Evolutionary conservation across 2,329 filamentous ascomycete genomes (phyloP).

Genomic region (Rutstroemia sp.): DNA sequence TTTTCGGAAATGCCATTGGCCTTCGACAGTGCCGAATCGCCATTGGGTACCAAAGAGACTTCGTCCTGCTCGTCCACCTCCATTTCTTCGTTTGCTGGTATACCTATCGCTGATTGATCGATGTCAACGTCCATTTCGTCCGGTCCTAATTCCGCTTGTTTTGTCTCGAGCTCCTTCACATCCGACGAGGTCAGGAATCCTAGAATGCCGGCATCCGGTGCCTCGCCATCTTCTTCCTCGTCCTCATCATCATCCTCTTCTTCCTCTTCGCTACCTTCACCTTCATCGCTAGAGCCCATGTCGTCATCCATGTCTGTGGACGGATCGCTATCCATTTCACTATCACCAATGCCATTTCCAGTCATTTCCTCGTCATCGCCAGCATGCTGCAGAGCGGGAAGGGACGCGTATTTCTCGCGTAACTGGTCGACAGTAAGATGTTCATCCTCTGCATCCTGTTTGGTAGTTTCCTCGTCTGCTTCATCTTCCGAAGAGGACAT

Average conservation of each 20-base stretch:
- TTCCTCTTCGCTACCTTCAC: slow-evolving; percentile 47
- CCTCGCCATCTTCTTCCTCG: slow-evolving; percentile 28
- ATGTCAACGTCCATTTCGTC: slow-evolving; percentile 9
- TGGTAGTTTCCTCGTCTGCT: slow-evolving; percentile 40
- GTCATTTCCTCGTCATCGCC: slow-evolving; percentile 28
- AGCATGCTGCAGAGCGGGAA: slow-evolving; percentile 38
- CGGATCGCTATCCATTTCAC: slow-evolving; percentile 22
- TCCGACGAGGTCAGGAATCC: slow-evolving; percentile 29
- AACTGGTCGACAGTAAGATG: slow-evolving; percentile 62
- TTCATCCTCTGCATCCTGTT: slow-evolving; percentile 50
- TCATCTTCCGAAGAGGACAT: slow-evolving; percentile 60
- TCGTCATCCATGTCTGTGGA: slow-evolving; percentile 16
- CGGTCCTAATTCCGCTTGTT: slow-evolving; percentile 10
- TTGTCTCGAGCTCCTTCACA: slow-evolving; percentile 28
- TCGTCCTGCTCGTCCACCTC: slow-evolving; percentile 21
- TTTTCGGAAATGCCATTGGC: neutral
- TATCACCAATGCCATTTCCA: slow-evolving; percentile 22
- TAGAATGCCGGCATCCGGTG: slow-evolving; percentile 34
- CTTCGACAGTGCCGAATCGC: slow-evolving; percentile 9
- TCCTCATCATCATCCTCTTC: slow-evolving; percentile 38
- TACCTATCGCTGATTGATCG: neutral
- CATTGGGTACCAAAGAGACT: slow-evolving; percentile 26
- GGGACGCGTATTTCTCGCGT: slow-evolving; percentile 58
- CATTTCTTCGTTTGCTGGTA: neutral
- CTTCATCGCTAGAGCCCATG: slow-evolving; percentile 50